Base-by-base conservation (phyloP, 257 asterid genomes). In the Ballota nigra region DNA sequence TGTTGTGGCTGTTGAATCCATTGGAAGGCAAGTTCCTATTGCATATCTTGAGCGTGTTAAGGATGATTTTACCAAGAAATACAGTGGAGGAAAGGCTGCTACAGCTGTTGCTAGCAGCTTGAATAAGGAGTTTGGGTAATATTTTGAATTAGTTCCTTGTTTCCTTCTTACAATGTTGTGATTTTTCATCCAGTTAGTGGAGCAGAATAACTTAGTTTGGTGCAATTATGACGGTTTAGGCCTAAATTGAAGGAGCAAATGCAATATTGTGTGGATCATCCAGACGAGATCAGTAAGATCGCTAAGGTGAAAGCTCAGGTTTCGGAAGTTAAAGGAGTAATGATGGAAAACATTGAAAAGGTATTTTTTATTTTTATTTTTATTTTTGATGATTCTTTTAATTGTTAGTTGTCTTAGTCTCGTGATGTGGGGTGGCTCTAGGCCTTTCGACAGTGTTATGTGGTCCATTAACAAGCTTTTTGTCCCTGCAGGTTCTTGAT, bases 261-360 rank as follows among this genome's bases (percentile, higher is more conserved):
- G 99, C 95, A 91, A 75, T 94, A 87, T 65, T 94, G 97, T 69
- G 91, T 91, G 76, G 95, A 91, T 80, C 95, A 94, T 76, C 97
- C 99, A 23, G 99, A 94, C 58, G 99, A 94, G 83, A 78, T 94
- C 78, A 91, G 84, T 76, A 94, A 94, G 85, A 82, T 94, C 52
- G 60, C 97, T 1, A 85, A 91, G 86, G 97, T 94, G 84, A 89
- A 89, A 84, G 97, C 97, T 75, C 97, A 91, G 85, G 97, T 94
- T 81, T 76, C 94, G 36, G 97, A 91, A 89, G 98, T 93, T 71
- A 93, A 93, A 75, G 98, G 97, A 63, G 98, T 93, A 78, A 93
- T 93, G 98, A 93, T 91, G 96, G 98, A 93, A 69, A 93, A 93
- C 78, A 93, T 93, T 63, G 98, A 93, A 76, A 93, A 93, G 96